Percentiles rank a stretch among this genome's conserved stretches.
These are phyloP conservation scores for Phytopythium chamaehyphon DNA, from an alignment of 352 stramenopile species.

Conservation along the genomic window DNA sequence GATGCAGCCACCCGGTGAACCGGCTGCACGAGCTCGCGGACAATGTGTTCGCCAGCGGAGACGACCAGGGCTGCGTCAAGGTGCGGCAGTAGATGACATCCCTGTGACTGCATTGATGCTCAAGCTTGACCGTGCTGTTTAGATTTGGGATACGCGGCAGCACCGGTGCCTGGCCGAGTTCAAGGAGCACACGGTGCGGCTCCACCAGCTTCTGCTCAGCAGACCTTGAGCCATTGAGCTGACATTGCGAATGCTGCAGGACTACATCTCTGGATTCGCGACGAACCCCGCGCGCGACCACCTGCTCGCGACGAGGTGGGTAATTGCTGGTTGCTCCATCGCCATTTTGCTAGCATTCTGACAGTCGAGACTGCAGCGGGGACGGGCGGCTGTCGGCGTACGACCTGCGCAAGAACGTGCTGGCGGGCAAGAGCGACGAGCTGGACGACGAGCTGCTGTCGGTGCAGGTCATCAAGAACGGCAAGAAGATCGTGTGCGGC, in stretches of 20 bases:
- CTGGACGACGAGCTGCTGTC: conserved; percentile 79
- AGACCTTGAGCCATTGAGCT: too few relatives aligned
- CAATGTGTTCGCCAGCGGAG: conserved; percentile 71
- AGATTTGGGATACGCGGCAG: conserved; percentile 84
- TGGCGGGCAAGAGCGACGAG: conserved; percentile 80
- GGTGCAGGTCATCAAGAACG: conserved; percentile 82
- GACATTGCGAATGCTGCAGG: conserved; percentile 24
- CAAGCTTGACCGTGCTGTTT: not conserved
- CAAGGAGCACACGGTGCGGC: conserved; percentile 86
- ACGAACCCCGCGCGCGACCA: conserved; percentile 77
- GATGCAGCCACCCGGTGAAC: conserved; percentile 59
- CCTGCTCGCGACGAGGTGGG: conserved; percentile 75
- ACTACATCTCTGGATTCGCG: conserved; percentile 94
- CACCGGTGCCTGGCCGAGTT: conserved; percentile 85
- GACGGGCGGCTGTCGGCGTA: conserved; percentile 91
- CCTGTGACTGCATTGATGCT: too few relatives aligned
- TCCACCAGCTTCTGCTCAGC: too few relatives aligned
- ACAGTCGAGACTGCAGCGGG: conserved; percentile 33
- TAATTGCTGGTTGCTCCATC: not conserved
- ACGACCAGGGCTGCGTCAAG: conserved; percentile 82
- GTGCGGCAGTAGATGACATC: too few relatives aligned
- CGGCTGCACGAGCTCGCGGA: conserved; percentile 63
- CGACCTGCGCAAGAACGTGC: conserved; percentile 85
- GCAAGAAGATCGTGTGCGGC: conserved; percentile 93
- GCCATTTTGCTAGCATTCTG: not conserved